Percentiles rank a stretch among this genome's conserved stretches.
phyloP scores from a whole-genome alignment of 2,329 filamentous ascomycete genomes.

The Plenodomus biglobosus region DNA sequence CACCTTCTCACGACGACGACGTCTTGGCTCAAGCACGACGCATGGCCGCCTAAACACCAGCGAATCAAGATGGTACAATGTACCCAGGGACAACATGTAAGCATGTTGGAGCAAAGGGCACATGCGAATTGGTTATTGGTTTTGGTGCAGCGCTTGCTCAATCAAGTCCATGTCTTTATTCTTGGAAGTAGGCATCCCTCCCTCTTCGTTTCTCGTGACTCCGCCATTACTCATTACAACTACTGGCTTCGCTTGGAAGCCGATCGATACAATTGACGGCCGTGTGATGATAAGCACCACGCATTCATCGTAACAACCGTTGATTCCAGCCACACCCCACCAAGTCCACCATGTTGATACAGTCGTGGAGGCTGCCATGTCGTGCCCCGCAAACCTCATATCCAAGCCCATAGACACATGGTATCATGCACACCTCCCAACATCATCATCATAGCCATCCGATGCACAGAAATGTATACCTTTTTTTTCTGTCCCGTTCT shows the following conservation, averaged over 20 bases:
- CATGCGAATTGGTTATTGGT: too few species aligned
- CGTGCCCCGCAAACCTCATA: not conserved
- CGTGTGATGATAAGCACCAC: not conserved
- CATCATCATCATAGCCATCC: not conserved
- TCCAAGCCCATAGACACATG: not conserved
- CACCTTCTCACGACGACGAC: not conserved
- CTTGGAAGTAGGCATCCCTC: too few species aligned
- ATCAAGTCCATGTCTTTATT: too few species aligned
- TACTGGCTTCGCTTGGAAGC: not conserved
- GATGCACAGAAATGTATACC: not conserved
- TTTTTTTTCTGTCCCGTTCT: not conserved
- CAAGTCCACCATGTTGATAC: not conserved
- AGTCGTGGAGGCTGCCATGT: not conserved
- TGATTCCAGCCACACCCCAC: not conserved
- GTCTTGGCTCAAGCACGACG: not conserved
- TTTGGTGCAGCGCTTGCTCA: too few species aligned
- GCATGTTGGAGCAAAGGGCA: too few species aligned
- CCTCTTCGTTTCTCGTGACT: not conserved
- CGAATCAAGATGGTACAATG: not conserved
- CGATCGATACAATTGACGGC: not conserved
- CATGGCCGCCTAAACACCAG: too few species aligned
- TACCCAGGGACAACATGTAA: too few species aligned
- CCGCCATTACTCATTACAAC: slow-evolving; percentile 19
- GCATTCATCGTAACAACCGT: not conserved
- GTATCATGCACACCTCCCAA: not conserved